A percentile compares a stretch with the other conserved stretches of the same genome.
These are phyloP conservation scores for Neurospora tetrasperma DNA, from an alignment of 495 filamentous ascomycete species.

Conservation along the genomic window DNA sequence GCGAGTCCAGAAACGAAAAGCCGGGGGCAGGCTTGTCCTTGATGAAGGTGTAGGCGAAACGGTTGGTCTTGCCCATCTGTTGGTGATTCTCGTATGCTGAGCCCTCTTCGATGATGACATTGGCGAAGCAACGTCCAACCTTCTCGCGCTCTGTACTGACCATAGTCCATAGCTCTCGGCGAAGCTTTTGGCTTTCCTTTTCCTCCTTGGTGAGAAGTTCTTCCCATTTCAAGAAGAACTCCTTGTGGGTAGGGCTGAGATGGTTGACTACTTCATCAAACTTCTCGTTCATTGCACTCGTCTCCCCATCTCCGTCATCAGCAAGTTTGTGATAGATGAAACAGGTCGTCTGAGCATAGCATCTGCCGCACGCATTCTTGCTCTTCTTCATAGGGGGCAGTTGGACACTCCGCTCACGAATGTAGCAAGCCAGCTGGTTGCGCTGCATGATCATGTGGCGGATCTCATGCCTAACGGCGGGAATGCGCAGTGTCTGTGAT, in stretches of 20 bases:
- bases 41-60: conserved; percentile 72
- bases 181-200: conserved; percentile 69
- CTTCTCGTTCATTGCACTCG: conserved; percentile 61
- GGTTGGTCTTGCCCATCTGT: conserved; percentile 68
- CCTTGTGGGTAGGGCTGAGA: conserved; percentile 57
- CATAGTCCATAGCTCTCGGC: conserved; percentile 92
- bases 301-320: conserved; percentile 72
- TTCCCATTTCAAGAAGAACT: conserved; percentile 94
- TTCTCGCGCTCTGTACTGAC: conserved; percentile 79
- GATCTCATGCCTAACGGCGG: conserved; percentile 72
- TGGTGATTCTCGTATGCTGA: conserved; percentile 56
- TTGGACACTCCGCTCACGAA: conserved; percentile 62
- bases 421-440: conserved; percentile 77
- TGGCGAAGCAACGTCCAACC: conserved; percentile 57
- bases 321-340: conserved; percentile 91
- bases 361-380: conserved; percentile 63
- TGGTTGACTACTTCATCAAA: conserved; percentile 69
- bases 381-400: conserved; percentile 80
- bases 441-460: conserved; percentile 92
- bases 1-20: conserved; percentile 83
- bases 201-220: conserved; percentile 88
- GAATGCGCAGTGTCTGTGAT: conserved; percentile 73
- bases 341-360: conserved; percentile 80
- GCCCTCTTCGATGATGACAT: conserved; percentile 66
- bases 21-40: conserved; percentile 47